These are phyloP conservation scores for Colletotrichum orbiculare DNA, from an alignment of 2,329 filamentous ascomycete genomes.

Conservation along the genomic window DNA sequence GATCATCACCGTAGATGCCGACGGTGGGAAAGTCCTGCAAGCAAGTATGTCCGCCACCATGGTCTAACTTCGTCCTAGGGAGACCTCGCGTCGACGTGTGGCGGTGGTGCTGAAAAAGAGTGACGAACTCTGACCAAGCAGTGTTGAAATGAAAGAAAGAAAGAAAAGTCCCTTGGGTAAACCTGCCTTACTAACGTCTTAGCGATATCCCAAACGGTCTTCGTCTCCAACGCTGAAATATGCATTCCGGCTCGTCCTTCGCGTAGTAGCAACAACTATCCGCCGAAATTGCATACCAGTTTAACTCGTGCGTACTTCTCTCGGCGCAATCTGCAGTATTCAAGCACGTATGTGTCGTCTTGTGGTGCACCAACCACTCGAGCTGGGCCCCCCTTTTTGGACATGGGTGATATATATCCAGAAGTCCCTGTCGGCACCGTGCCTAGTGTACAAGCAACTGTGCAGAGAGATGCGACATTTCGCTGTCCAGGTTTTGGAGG, in stretches of 20 bases:
- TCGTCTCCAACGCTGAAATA: conserved; percentile 8
- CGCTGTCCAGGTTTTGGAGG: neutral
- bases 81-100: neutral
- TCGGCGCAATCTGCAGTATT: no score
- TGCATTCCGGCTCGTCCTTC: neutral
- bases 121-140: neutral
- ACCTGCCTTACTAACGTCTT: conserved; percentile 25
- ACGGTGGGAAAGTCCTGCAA: no score
- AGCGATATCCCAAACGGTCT: conserved; percentile 18
- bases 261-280: no score
- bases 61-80: neutral
- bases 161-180: neutral
- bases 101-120: conserved; percentile 6
- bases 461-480: conserved; percentile 26
- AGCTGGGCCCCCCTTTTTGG: neutral
- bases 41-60: neutral
- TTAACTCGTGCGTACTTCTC: no score
- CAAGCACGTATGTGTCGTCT: no score
- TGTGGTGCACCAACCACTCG: neutral
- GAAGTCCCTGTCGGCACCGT: conserved; percentile 28
- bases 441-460: conserved; percentile 2
- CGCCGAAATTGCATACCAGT: no score
- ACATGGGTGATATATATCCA: conserved; percentile 14
- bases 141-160: neutral
- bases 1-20: neutral